These are phyloP conservation scores for Claviceps fusiformis DNA, from an alignment of 2,329 filamentous ascomycete genomes.

Conservation along the genomic window DNA sequence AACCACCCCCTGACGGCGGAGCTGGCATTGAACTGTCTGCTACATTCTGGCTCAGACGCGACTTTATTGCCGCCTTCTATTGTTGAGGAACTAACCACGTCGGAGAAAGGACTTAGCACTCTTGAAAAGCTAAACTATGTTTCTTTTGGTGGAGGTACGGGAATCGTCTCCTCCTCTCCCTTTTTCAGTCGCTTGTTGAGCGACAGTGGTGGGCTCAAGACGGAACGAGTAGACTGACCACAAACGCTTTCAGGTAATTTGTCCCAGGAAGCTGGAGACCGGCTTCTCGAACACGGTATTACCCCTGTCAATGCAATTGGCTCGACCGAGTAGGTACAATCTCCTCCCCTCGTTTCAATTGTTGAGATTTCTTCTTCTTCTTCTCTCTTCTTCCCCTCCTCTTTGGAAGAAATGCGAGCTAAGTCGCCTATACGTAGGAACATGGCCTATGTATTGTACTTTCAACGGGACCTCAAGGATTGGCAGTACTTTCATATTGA, in stretches of 20 bases:
- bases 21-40: slow-evolving; percentile 18
- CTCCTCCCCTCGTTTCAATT: too few relatives aligned
- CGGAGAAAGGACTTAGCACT: slow-evolving; percentile 14
- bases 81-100: slow-evolving; percentile 28
- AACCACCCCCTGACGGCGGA: slow-evolving; percentile 22
- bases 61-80: slow-evolving; percentile 25
- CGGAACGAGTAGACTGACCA: neutral
- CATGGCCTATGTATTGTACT: slow-evolving; percentile 20
- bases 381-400: neutral
- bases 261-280: slow-evolving; percentile 22
- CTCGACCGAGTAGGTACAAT: slow-evolving; percentile 26
- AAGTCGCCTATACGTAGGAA: slow-evolving; percentile 13
- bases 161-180: too few relatives aligned
- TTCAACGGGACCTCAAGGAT: slow-evolving; percentile 17
- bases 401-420: neutral
- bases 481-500: slow-evolving; percentile 32
- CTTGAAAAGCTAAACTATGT: slow-evolving; percentile 22
- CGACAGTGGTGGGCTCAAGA: slow-evolving; percentile 4
- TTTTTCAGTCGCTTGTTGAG: too few relatives aligned
- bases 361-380: too few relatives aligned
- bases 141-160: slow-evolving; percentile 23
- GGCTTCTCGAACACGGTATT: slow-evolving; percentile 22
- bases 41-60: slow-evolving; percentile 15
- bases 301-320: slow-evolving; percentile 23
- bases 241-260: slow-evolving; percentile 19